Evolutionary conservation across 176 grass and related monocot species (phyloP), one percentile per base, ranked within the genome.

Genomic region (Musa itinerans): DNA sequence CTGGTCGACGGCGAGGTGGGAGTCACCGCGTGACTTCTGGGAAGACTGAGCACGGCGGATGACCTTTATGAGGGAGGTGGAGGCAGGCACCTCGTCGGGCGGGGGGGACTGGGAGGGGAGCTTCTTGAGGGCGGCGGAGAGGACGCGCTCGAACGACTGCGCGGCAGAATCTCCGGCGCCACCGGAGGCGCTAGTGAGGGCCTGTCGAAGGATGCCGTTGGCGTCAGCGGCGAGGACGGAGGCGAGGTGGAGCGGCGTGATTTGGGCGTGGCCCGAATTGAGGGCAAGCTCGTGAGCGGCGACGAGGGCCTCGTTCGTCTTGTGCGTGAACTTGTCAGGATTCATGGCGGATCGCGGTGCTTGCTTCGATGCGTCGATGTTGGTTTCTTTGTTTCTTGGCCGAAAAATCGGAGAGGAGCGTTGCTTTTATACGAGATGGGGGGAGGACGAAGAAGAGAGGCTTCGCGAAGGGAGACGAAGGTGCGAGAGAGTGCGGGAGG

Each of bases 301-400:
- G 20, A 87, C 83, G 29, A 97, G 76, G 53, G 93, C 93, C 86
- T 97, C 93, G 78, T 93, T 93, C 12, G 90, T 93, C 87, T 97
- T 97, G 90, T 97, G 87, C 2, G 93, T 97, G 83, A 97, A 97
- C 87, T 90, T 97, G 81, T 93, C 90, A 0, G 90, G 93, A 82
- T 97, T 90, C 93, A 97, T 97, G 73, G 78, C 65, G 61, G 29
- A 58, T 75, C 64, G 7, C 0, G 12, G 69, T 16, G 17, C 27
- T 9, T 72, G 78, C 43, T 22, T 49, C 62, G 50, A 21, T 63
- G 72, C 13, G 9, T 65, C 0, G 73, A 68, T 53, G 21, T 14
- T 12, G 23, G 63, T 5, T 27, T 1, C 3, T 25, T 65, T 0
- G 22, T 19, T 53, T 43, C 59, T 62, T 48, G 26, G 16, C 63